Base-by-base conservation (phyloP, 257 asterid genomes). In the Nicotiana undulata region DNA sequence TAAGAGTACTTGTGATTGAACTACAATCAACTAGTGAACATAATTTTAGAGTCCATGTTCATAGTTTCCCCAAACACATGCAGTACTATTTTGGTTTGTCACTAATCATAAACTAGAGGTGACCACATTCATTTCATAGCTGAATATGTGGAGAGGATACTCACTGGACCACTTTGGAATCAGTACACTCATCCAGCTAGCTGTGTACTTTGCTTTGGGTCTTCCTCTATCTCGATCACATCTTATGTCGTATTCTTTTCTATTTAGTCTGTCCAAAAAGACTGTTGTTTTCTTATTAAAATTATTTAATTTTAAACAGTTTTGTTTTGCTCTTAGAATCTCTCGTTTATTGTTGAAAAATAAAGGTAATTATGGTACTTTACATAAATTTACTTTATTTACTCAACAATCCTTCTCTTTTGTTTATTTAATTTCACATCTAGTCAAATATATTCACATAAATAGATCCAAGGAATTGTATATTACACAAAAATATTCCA, bases 71-170 rank as follows among this genome's bases (percentile, higher is more conserved):
- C 59, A 70, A 70, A 70, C 77, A 70, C 44, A 28, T 44, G 59
- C 28, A 26, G 28, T 72, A 46, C 59, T 44, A 46, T 46, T 46
- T 10, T 72, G 1, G 59, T 72, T 72, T 46, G 60, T 72, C 37
- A 22, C 6, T 18, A 46, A 72, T 46, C 60, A 72, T 60, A 72
- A 22, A 12, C 20, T 22, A 46, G 78, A 72, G 78, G 60, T 72
- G 78, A 72, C 60, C 37, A 72, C 60, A 72, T 72, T 72, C 60
- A 72, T 72, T 70, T 72, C 58, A 72, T 13, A 49, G 53, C 3
- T 51, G 18, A 51, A 11, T 51, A 51, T 51, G 18, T 51, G 55
- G 55, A 12, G 55, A 51, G 55, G 15, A 12, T 51, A 51, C 17
- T 51, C 17, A 11, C 4, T 51, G 78, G 78, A 24, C 60, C 78